A percentile compares a stretch with the other conserved stretches of the same genome.
These are phyloP conservation scores for Volvox carteri DNA, from an alignment of 163 green algal species.

Conservation along the genomic window DNA sequence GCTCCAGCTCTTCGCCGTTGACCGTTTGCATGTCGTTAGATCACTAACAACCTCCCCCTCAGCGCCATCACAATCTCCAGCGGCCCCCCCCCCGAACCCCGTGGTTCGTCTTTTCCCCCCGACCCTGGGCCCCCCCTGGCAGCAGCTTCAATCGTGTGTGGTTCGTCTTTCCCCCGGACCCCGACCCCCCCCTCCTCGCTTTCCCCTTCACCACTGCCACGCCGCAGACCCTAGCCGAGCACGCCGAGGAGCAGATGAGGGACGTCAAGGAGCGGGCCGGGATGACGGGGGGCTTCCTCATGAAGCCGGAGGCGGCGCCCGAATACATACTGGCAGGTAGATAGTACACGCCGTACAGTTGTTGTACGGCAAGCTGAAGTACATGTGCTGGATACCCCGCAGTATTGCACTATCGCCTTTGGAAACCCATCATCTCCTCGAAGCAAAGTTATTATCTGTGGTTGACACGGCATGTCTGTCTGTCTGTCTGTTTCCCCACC, in stretches of 20 bases:
- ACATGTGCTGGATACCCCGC: not conserved
- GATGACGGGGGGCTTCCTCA: conserved; percentile 44
- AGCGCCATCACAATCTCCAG: too few relatives aligned
- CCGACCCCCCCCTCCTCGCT: too few relatives aligned
- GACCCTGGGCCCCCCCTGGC: too few relatives aligned
- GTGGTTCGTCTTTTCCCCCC: too few relatives aligned
- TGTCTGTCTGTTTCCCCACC: not conserved
- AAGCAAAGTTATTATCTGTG: not conserved
- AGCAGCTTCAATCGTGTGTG: too few relatives aligned
- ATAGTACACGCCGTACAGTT: not conserved
- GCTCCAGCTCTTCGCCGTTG: too few relatives aligned
- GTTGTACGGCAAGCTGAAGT: not conserved
- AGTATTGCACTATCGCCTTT: not conserved
- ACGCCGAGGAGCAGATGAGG: conserved; percentile 36
- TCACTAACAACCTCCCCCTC: too few relatives aligned
- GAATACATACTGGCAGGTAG: conserved; percentile 47
- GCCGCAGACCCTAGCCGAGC: conserved; percentile 42
- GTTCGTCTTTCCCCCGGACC: too few relatives aligned
- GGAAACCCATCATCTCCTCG: too few relatives aligned
- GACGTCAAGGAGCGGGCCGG: conserved; percentile 37
- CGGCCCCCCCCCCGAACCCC: too few relatives aligned
- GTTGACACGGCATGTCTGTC: not conserved
- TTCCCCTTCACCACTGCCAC: too few relatives aligned
- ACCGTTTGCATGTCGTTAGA: too few relatives aligned
- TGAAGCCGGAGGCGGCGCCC: conserved; percentile 35